Conservation (phyloP, 83 land plant genomes). For the Isoetes engelmannii region DNA sequence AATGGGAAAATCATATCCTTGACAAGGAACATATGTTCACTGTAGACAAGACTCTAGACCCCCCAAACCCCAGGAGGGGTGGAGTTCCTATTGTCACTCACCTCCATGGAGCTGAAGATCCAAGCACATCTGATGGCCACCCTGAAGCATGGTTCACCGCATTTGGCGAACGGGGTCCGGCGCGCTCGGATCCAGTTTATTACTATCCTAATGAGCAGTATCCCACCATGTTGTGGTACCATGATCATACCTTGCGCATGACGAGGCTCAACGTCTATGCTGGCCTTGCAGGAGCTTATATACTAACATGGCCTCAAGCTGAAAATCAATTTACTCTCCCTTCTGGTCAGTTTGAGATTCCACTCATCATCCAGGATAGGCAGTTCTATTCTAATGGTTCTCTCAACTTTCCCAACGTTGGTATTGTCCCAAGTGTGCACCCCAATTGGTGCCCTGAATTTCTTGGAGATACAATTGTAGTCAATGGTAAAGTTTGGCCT, state of each 20-base stretch:
- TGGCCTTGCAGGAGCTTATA: slow-evolving; percentile 3
- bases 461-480: neutral
- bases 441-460: neutral
- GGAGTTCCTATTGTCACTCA: too few species aligned
- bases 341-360: neutral
- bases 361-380: neutral
- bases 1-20: too few species aligned
- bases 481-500: neutral
- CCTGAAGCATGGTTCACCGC: too few species aligned
- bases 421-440: neutral
- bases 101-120: too few species aligned
- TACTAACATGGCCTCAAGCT: neutral
- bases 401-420: neutral
- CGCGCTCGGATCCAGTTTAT: too few species aligned
- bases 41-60: too few species aligned
- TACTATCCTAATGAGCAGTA: neutral
- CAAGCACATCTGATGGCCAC: too few species aligned
- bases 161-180: too few species aligned
- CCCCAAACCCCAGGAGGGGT: too few species aligned
- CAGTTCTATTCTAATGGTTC: slow-evolving; percentile 3
- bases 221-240: slow-evolving; percentile 13
- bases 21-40: too few species aligned
- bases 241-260: neutral
- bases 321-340: neutral
- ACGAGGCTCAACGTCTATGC: slow-evolving; percentile 7